Evolutionary conservation across 2,329 filamentous ascomycete genomes (phyloP), one percentile per base, ranked within the genome.

Genomic region (Colletotrichum karsti): DNA sequence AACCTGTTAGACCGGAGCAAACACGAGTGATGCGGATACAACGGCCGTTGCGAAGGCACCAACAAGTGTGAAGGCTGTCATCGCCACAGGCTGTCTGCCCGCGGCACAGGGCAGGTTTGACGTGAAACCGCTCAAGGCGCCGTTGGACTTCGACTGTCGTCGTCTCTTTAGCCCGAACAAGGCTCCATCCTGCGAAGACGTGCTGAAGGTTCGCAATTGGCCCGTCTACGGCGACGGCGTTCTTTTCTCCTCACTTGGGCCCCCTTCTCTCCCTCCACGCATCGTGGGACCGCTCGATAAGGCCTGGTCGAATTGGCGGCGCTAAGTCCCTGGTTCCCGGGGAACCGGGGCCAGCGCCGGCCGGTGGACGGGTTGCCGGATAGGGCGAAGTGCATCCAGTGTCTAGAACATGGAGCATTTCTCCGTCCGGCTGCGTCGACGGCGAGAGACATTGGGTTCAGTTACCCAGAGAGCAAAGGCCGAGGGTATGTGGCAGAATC

Each of bases 231-330:
- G 39, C 48, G 44, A 48, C 39, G 41, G 48, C 39, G 20, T 66
- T 66, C 63, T 61, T 65, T 65, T 61, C 46, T 65, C 62, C 55
- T 48, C 37, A 30, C 22, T 46, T 48, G 30, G 37, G 15, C 44
- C 26, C 41, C 24, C 24, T 60, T 56, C 44, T 53, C 53, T 56
- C 44, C 63, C 63, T 22, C 26, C 33, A 44, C 48, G 41, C 53
- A 35, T 61, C 58, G 46, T 20, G 28, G 35, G 39, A 33, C 64
- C 28, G 18, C 41, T 67, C 35, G 60, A 64, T 58, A 53, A 46
- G 42, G 59, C 60, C 39, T 55, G n/a, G 15, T 22, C 33, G 30
- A 55, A 53, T 30, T 66, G 24, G 54, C 39, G 10, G 55, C 41
- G 44, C 57, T 39, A 41, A 60, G n/a, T 41, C 3, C 3, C 53